These are phyloP conservation scores for Rutstroemia sp. DNA, from an alignment of 2,329 filamentous ascomycete species.

Conservation along the genomic window DNA sequence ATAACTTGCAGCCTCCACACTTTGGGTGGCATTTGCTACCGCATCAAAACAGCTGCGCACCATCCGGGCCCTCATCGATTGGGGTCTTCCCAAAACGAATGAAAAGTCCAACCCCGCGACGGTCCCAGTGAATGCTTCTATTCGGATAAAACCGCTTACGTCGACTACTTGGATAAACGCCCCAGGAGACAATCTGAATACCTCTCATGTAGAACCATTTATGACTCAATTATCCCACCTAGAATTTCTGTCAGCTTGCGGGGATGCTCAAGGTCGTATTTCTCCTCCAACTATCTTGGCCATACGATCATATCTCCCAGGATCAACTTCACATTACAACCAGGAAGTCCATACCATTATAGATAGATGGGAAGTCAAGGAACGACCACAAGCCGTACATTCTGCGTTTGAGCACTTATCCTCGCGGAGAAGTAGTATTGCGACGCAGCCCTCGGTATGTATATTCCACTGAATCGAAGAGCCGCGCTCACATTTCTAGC, in stretches of 20 bases:
- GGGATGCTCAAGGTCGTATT: slow-evolving; percentile 39
- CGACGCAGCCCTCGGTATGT: slow-evolving; percentile 22
- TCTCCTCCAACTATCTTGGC: slow-evolving; percentile 58
- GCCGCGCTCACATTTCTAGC: slow-evolving; percentile 26
- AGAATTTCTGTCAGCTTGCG: slow-evolving; percentile 55
- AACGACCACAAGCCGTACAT: slow-evolving; percentile 58
- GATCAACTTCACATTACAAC: slow-evolving; percentile 47
- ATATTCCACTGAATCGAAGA: slow-evolving; percentile 2
- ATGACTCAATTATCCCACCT: slow-evolving; percentile 65
- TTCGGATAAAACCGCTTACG: slow-evolving; percentile 49
- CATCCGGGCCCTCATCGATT: slow-evolving; percentile 66
- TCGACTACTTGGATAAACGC: slow-evolving; percentile 44
- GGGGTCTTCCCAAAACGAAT: slow-evolving; percentile 54
- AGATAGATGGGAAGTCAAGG: slow-evolving; percentile 72
- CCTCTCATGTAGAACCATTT: slow-evolving; percentile 40
- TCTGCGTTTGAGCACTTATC: slow-evolving; percentile 71
- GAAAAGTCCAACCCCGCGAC: slow-evolving; percentile 46
- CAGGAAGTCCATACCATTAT: slow-evolving; percentile 67
- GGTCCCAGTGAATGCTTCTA: slow-evolving; percentile 42
- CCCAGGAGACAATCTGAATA: slow-evolving; percentile 21
- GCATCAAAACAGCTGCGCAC: slow-evolving; percentile 65
- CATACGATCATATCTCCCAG: slow-evolving; percentile 57
- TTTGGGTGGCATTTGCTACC: slow-evolving; percentile 62
- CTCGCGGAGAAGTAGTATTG: slow-evolving; percentile 49
- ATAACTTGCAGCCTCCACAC: slow-evolving; percentile 29